These are phyloP conservation scores for Colletotrichum graminicola DNA, from an alignment of 2,329 filamentous ascomycete genomes.

Conservation along the genomic window DNA sequence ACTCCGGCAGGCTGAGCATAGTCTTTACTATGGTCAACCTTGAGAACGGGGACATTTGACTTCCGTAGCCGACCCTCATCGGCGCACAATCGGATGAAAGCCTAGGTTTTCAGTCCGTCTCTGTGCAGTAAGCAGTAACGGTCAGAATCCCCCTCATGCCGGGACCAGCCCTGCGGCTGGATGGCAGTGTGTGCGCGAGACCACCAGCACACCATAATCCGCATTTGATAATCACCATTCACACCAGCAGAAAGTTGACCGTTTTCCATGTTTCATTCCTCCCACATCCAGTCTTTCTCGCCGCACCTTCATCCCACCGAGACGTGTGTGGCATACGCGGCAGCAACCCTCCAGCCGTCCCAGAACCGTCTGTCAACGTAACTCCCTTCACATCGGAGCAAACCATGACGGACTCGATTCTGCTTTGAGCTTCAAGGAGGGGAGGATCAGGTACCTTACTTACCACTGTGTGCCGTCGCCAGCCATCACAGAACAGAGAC, in stretches of 20 bases:
- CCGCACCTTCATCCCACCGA: background rate
- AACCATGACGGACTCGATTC: background rate
- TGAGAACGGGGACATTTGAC: background rate
- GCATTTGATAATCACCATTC: slow-evolving; percentile 18
- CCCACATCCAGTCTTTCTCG: background rate
- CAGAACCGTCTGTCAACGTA: slow-evolving; percentile 10
- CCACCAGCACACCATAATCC: background rate
- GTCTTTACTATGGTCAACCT: background rate
- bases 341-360: slow-evolving; percentile 16
- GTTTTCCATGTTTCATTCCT: slow-evolving; percentile 9
- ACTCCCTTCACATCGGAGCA: background rate
- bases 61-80: slow-evolving; percentile 19
- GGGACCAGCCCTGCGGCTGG: slow-evolving; percentile 21
- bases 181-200: slow-evolving; percentile 12
- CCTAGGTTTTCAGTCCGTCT: background rate
- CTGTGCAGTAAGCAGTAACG: slow-evolving; percentile 32
- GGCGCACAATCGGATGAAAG: slow-evolving; percentile 20
- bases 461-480: background rate
- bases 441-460: background rate
- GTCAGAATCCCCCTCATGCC: background rate
- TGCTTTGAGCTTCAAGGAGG: background rate
- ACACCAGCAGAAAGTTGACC: background rate
- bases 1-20: background rate
- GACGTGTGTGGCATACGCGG: slow-evolving; percentile 27
- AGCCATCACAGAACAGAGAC: background rate